Evolutionary conservation across 768 basidiomycete species (phyloP), one percentile per base, ranked within the genome.

Genomic region (Suillus lakei): DNA sequence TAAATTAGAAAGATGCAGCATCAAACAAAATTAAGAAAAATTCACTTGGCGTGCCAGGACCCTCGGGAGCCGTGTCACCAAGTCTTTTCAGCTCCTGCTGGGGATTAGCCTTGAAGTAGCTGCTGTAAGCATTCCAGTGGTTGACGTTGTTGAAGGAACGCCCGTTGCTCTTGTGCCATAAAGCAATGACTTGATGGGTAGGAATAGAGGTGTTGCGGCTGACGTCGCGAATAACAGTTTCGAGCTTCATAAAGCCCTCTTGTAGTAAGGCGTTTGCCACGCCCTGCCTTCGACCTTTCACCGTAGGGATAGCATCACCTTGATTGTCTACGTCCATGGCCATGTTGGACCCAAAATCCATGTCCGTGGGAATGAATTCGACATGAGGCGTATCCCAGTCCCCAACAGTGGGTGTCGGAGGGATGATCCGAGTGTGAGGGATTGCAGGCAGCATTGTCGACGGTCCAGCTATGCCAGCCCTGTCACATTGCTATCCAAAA

Each of bases 101-200:
- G 23, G 53, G 36, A 23, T 66, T 12, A 16, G 54, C 51, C 21
- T 61, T 62, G 53, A 65, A 65, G 34, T 43, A 62, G 18, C 26
- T 43, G 34, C 54, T 36, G 12, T 65, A 65, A 23, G 54, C 54
- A 34, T 65, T 65, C 61, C 64, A 65, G 59, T 61, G 43, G 28
- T 65, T 65, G 38, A 30, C 10, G 5, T 44, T 53, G 30, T 63
- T 62, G 36, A 66, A n/a, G 34, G 60, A 34, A 30, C n/a, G 13
- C 8, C 64, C 48, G 1, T 51, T 15, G 21, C 28, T 15, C 34
- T 59, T 64, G 64, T 64, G 58, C 58, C 58, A 64, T 3, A 61
- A 61, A 6, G 62, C 51, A n/a, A 63, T 30, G 2, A 68, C 34
- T 34, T 68, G 67, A 48, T 62, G 61, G 4, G 61, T 43, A 3